Evolutionary conservation across 805 yeast species (phyloP), one percentile per base, ranked within the genome.

Genomic region (Wickerhamomyces rabaulensis): DNA sequence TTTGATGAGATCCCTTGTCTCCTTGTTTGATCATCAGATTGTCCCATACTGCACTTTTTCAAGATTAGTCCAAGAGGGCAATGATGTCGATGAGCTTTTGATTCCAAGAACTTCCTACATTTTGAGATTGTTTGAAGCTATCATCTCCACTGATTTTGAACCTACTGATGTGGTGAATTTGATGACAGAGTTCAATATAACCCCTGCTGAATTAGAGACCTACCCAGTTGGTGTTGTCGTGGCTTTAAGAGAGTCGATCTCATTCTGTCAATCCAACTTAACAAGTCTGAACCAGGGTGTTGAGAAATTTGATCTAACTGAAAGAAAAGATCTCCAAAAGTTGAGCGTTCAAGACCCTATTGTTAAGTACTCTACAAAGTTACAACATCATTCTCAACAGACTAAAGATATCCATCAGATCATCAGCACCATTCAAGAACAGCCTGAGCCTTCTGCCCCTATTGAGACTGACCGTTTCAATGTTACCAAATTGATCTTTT

Each of bases 211-310:
- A 41, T 62, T 89, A 6, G 87, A 85, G 37, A 76, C 89, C 0
- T 85, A 74, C 54, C 96, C 96, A 0, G 64, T 80, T 3, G 96
- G 96, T 0, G 69, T 90, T 1, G 65, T 75, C 27, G 63, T 85
- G 5, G 88, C 95, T 0, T 63, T 91, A 41, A 78, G 78, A 51
- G 89, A 81, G 48, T 75, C 81, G 1, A 64, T 85, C 16, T 70
- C 73, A 55, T 42, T 74, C 82, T 56, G 87, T 76, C 63, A 77
- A 72, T 45, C 69, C 65, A 22, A 73, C 80, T 1, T 75, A 75
- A 2, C 72, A 71, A 31, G 76, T 68, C 35, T 78, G 74, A 78
- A 73, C 64, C 43, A 58, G 45, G 26, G 66, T 17, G 48, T 48
- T n/a, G 48, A 58, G 3, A 75, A 77, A 15, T 66, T 84, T 19